Evolutionary conservation across 345 rosid genomes (phyloP), one percentile per base, ranked within the genome.

Genomic region (Pelargonium nanum): DNA sequence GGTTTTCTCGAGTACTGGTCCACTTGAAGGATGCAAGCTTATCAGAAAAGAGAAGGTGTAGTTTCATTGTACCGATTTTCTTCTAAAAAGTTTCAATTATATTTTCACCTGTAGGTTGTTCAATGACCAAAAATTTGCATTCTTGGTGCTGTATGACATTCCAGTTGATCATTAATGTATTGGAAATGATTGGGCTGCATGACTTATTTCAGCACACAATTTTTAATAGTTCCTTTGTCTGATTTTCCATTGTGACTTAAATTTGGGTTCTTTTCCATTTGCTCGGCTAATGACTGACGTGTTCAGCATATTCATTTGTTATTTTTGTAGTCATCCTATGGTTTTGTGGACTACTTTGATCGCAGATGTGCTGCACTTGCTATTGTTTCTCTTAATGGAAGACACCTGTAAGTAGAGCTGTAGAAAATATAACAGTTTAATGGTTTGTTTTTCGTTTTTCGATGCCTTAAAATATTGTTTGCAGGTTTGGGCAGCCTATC

Each of bases 401-500:
- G 94, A 88, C 94, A 86, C 67, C 56, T 91, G 98, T 91, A 69
- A 76, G 98, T 62, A 55, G 25, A 45, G 32, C 24, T 59, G 8
- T 16, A 56, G 53, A 23, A 22, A 58, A 52, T 25, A 22, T 24
- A 25, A 22, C 54, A 26, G 24, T 51, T 16, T 66, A 26, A 1
- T 40, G 1, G 22, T 62, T 32, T 44, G 6, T 20, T 60, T 62
- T 65, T 26, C 28, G 57, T 16, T 53, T 6, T 56, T 50, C 61
- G 4, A 2, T 64, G 23, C 55, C 64, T 22, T 32, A 56, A 44
- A 13, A 22, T 25, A 19, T 32, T 20, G 12, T 68, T 70, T 61
- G 34, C 87, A 93, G 99, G 70, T 89, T 93, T 77, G 99, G 99
- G 68, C 97, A 87, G 79, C 97, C 99, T 74, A 89, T 93, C 75